These are phyloP conservation scores for Diplotaxis tenuifolia DNA, from an alignment of 345 rosid genomes.

Conservation along the genomic window DNA sequence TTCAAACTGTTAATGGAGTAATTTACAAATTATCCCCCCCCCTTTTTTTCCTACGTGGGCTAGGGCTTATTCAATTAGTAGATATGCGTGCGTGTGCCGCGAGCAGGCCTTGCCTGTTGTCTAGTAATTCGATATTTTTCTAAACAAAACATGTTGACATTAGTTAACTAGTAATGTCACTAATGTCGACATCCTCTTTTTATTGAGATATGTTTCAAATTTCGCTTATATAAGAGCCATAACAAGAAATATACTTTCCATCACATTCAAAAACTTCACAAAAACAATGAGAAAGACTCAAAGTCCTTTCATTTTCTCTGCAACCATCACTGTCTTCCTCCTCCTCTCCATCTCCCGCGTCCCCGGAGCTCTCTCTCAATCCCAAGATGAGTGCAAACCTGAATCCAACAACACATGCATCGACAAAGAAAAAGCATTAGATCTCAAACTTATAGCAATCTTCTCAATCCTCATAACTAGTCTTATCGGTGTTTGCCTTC, in stretches of 20 bases:
- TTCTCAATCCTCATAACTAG: constrained; percentile 49
- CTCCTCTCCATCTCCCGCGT: constrained; percentile 20
- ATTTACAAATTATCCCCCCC: no score
- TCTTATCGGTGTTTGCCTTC: constrained; percentile 49
- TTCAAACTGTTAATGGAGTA: no score
- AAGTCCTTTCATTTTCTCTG: background rate
- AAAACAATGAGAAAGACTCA: constrained; percentile 1
- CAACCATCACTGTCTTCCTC: constrained; percentile 4
- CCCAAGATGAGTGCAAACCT: constrained; percentile 17
- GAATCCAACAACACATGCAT: constrained; percentile 37
- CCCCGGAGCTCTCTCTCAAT: constrained; percentile 27
- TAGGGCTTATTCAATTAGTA: background rate
- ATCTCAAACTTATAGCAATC: constrained; percentile 46
- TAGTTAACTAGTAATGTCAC: background rate
- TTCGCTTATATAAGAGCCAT: background rate
- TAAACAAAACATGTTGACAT: background rate
- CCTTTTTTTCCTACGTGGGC: no score
- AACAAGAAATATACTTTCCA: background rate
- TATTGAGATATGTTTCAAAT: background rate
- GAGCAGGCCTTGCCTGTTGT: background rate
- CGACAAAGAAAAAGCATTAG: constrained; percentile 24
- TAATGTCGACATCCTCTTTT: background rate
- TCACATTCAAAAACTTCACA: background rate
- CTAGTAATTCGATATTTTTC: background rate
- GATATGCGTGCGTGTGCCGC: background rate